phyloP scores from a whole-genome alignment of 2,329 filamentous ascomycete genomes.

The Penicillium hesseltinei region DNA sequence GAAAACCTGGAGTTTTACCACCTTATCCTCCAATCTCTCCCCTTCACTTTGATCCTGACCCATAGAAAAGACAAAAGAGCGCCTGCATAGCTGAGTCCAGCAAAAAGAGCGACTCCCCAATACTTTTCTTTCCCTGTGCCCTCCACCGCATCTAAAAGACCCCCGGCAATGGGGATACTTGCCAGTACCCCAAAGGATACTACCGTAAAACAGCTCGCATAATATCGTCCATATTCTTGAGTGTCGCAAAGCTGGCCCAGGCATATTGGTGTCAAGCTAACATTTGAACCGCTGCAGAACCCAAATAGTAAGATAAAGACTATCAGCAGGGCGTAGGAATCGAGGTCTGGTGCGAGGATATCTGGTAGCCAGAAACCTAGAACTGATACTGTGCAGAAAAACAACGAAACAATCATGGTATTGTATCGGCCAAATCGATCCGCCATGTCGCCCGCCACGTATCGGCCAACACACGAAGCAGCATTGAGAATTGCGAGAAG shows the following conservation, averaged over 20 bases:
- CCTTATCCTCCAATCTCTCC: background rate
- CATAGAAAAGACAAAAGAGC: background rate
- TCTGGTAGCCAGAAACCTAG: background rate
- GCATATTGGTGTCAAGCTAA: background rate
- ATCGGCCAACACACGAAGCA: constrained; percentile 57
- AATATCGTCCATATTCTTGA: background rate
- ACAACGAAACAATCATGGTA: constrained; percentile 64
- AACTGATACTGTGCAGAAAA: constrained; percentile 46
- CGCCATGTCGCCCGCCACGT: constrained; percentile 68
- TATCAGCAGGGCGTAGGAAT: background rate
- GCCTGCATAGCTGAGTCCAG: background rate
- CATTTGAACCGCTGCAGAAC: background rate
- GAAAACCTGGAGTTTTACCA: background rate
- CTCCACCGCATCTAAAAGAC: background rate
- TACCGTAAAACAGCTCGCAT: background rate
- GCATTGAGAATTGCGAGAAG: constrained; percentile 2
- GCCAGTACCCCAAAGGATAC: background rate
- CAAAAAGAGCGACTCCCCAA: background rate
- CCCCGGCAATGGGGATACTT: background rate
- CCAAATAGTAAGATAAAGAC: background rate
- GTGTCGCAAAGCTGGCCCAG: background rate
- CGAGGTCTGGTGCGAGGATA: background rate
- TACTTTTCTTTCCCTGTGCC: background rate
- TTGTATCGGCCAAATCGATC: constrained; percentile 76
- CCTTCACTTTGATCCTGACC: background rate